Conservation (phyloP, 176 grass and related monocot genomes). For the Rhipidocladum racemiflorum region DNA sequence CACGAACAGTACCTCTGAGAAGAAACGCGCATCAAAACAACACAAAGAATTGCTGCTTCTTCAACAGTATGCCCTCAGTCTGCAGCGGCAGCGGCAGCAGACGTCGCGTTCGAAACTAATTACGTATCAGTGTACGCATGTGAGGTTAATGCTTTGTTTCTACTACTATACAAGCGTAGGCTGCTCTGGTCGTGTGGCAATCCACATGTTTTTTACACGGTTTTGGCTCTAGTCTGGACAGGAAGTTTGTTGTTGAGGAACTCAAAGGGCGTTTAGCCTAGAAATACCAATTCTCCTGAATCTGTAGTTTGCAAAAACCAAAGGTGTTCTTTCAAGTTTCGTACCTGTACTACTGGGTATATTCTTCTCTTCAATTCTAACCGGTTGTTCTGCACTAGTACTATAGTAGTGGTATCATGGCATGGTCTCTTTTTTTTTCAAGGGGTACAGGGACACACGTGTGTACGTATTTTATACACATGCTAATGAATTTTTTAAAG, state of each 20-base stretch:
- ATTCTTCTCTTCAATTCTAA: background rate
- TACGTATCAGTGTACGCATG: background rate
- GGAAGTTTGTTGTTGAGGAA: constrained; percentile 20
- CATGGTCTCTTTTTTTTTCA: no score
- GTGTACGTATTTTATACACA: no score
- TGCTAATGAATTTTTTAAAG: no score
- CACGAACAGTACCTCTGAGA: constrained; percentile 88
- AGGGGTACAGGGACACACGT: no score
- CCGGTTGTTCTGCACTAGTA: background rate
- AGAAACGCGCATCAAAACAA: background rate
- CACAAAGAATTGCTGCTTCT: background rate
- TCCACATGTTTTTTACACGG: background rate
- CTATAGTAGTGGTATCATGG: background rate
- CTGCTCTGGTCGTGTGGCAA: background rate
- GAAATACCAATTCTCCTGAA: constrained; percentile 9
- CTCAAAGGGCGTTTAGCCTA: background rate
- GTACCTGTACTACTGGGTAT: background rate
- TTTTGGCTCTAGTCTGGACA: constrained; percentile 12
- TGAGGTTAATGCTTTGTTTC: constrained; percentile 1
- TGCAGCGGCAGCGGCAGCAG: background rate
- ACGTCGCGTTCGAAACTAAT: background rate
- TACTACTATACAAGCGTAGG: constrained; percentile 12
- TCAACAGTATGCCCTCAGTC: constrained; percentile 3
- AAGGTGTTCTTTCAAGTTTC: background rate
- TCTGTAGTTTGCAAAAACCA: background rate